Conservation (phyloP, 768 basidiomycete species). For the Boletus sensibilis region DNA sequence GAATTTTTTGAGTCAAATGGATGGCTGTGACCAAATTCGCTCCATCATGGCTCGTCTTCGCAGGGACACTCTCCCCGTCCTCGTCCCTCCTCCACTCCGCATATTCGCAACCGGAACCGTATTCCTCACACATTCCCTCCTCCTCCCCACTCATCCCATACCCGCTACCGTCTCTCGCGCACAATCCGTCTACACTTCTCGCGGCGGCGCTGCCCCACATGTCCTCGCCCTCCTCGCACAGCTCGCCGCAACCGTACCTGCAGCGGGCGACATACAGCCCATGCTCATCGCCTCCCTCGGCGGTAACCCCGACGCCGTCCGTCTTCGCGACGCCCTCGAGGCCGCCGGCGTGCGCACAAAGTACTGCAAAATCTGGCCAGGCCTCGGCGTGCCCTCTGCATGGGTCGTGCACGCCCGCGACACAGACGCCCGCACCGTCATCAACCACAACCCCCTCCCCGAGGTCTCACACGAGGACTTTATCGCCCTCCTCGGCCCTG, state of each 20-base stretch:
- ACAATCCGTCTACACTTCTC: slow-evolving; percentile 61
- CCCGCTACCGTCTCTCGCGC: slow-evolving; percentile 64
- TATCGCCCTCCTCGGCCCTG: slow-evolving; percentile 72
- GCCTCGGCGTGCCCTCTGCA: slow-evolving; percentile 71
- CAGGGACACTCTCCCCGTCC: slow-evolving; percentile 20
- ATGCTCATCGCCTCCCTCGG: slow-evolving; percentile 74
- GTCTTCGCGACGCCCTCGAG: slow-evolving; percentile 64
- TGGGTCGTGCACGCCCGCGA: slow-evolving; percentile 81
- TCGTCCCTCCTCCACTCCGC: slow-evolving; percentile 42
- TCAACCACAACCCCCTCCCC: slow-evolving; percentile 86
- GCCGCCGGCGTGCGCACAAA: slow-evolving; percentile 64
- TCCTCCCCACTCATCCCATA: slow-evolving; percentile 56
- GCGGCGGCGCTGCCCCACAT: slow-evolving; percentile 74
- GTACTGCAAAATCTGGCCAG: slow-evolving; percentile 72
- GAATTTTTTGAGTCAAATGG: background rate
- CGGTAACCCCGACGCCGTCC: slow-evolving; percentile 65
- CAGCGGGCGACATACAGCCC: slow-evolving; percentile 39
- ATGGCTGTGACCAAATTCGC: background rate
- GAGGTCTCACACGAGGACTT: slow-evolving; percentile 89
- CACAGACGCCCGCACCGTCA: slow-evolving; percentile 61
- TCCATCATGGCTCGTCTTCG: slow-evolving; percentile 30
- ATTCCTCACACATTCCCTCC: slow-evolving; percentile 73
- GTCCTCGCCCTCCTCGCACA: slow-evolving; percentile 72
- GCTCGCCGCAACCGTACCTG: slow-evolving; percentile 40
- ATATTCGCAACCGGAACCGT: slow-evolving; percentile 80